These are phyloP conservation scores for Aspergillus sp. DNA, from an alignment of 2,329 filamentous ascomycete genomes.

Conservation along the genomic window DNA sequence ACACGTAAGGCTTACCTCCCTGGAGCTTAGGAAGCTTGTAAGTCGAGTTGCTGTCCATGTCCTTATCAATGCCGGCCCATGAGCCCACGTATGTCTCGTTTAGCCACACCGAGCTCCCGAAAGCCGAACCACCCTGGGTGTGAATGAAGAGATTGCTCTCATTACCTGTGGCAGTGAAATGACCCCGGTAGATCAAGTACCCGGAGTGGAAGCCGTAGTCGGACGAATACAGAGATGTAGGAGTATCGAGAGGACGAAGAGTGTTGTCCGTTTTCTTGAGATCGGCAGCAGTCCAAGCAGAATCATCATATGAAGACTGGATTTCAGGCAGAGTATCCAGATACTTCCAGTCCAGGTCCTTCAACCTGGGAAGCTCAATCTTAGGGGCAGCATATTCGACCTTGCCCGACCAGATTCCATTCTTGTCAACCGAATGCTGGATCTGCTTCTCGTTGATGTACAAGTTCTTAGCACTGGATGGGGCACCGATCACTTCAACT, in stretches of 20 bases:
- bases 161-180: conserved; percentile 60
- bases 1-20: conserved; percentile 50
- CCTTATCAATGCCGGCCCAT: conserved; percentile 52
- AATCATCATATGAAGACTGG: conserved; percentile 61
- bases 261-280: conserved; percentile 59
- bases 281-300: conserved; percentile 59
- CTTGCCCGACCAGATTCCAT: conserved; percentile 48
- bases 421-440: conserved; percentile 34
- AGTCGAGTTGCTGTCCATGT: conserved; percentile 49
- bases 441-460: conserved; percentile 55
- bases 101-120: conserved; percentile 64
- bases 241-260: conserved; percentile 52
- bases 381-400: conserved; percentile 48
- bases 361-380: conserved; percentile 55
- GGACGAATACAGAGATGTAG: conserved; percentile 61
- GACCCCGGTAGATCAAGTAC: conserved; percentile 63
- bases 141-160: conserved; percentile 55
- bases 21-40: conserved; percentile 53
- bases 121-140: conserved; percentile 64
- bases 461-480: conserved; percentile 51
- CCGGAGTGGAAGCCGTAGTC: conserved; percentile 74
- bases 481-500: conserved; percentile 64
- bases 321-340: conserved; percentile 70
- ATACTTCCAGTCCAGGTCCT: conserved; percentile 61
- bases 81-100: conserved; percentile 60